Percentiles rank a stretch among this genome's conserved stretches.
Conservation (phyloP, 1,139 yeast species). For the Yamadazyma triangularis region DNA sequence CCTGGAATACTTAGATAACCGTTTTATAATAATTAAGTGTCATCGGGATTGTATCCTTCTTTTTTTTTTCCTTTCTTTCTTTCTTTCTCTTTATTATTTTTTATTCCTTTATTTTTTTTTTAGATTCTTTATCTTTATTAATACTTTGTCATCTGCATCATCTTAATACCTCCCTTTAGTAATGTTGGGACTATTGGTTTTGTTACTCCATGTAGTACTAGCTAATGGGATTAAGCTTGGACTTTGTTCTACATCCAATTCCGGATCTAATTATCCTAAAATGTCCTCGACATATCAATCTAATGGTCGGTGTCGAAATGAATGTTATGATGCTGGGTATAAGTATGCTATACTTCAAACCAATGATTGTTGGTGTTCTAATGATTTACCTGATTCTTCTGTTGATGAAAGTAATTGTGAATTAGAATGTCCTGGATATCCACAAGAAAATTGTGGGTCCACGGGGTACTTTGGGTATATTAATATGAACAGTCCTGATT, state of each 20-base stretch:
- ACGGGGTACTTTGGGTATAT: constrained; percentile 33
- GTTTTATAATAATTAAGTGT: too few species aligned
- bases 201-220: background rate
- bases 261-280: constrained; percentile 22
- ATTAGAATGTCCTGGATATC: constrained; percentile 48
- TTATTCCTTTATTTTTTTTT: too few species aligned
- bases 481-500: constrained; percentile 20
- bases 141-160: too few species aligned
- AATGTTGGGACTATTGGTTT: too few species aligned
- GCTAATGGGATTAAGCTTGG: constrained; percentile 13
- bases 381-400: constrained; percentile 42
- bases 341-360: constrained; percentile 54
- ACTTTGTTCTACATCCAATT: constrained; percentile 46
- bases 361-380: constrained; percentile 58
- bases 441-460: constrained; percentile 30
- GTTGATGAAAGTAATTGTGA: constrained; percentile 35
- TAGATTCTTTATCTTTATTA: too few species aligned
- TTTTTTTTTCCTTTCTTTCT: too few species aligned
- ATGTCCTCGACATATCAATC: constrained; percentile 34
- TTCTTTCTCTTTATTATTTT: too few species aligned
- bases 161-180: too few species aligned
- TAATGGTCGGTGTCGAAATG: constrained; percentile 49
- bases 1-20: too few species aligned
- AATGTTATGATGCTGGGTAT: constrained; percentile 42
- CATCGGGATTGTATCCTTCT: too few species aligned